Evolutionary conservation across 2,329 filamentous ascomycete genomes (phyloP).

Genomic region (Claviceps paspali): DNA sequence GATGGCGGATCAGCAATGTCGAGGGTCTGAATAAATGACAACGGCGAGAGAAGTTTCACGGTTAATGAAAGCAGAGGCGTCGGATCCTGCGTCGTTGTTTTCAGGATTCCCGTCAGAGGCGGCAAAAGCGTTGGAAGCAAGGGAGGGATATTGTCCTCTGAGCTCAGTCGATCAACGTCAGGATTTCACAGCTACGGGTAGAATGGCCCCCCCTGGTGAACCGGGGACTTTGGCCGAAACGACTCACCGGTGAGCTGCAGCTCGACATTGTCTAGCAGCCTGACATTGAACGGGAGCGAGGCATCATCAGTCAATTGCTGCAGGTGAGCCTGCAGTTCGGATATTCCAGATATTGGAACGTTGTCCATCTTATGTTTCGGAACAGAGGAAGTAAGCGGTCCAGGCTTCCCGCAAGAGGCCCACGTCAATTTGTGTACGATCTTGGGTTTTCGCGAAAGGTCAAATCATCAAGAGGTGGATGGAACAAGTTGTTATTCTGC

Average conservation of each 20-base stretch:
- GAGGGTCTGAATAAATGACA: conserved; percentile 36
- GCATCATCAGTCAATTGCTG: conserved; percentile 31
- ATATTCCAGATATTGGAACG: conserved; percentile 34
- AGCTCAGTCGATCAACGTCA: neutral
- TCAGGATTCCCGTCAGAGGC: conserved; percentile 36
- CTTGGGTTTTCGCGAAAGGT: too few relatives aligned
- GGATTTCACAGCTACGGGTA: neutral
- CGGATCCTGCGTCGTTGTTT: conserved; percentile 34
- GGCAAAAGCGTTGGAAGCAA: conserved; percentile 39
- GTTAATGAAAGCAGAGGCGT: conserved; percentile 34
- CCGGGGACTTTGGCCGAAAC: neutral
- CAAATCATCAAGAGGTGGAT: too few relatives aligned
- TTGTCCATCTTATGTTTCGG: conserved; percentile 24
- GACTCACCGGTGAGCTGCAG: conserved; percentile 38
- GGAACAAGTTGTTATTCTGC: too few relatives aligned
- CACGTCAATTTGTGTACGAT: too few relatives aligned
- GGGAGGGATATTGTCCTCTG: conserved; percentile 35
- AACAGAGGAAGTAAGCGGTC: too few relatives aligned
- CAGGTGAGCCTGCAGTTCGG: conserved; percentile 39
- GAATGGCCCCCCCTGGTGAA: too few relatives aligned
- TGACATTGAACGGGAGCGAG: conserved; percentile 25
- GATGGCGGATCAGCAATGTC: conserved; percentile 34
- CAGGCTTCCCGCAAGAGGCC: too few relatives aligned
- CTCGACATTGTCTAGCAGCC: conserved; percentile 43
- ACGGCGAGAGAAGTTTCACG: conserved; percentile 38